These are phyloP conservation scores for Calonectria ilicicola DNA, from an alignment of 2,329 filamentous ascomycete species.

Conservation along the genomic window DNA sequence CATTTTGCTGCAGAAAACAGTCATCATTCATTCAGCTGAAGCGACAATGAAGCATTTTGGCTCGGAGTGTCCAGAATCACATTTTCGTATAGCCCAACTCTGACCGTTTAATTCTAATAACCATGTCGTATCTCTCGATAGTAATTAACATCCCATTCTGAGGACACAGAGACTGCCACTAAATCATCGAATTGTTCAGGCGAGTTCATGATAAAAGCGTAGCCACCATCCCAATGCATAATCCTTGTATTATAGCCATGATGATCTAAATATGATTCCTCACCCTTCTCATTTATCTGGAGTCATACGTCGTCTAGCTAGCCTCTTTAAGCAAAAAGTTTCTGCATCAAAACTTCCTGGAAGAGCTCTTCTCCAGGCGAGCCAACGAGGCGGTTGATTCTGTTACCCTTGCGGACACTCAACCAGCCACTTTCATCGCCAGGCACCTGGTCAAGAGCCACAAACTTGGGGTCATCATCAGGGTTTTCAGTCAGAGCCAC, in stretches of 20 bases:
- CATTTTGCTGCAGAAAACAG: neutral
- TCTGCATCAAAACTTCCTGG: slow-evolving; percentile 73
- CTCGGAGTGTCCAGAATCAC: neutral
- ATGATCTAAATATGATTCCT: neutral
- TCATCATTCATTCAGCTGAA: neutral
- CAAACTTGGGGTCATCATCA: slow-evolving; percentile 53
- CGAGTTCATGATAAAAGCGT: neutral
- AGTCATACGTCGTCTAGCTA: neutral
- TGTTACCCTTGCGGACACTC: slow-evolving; percentile 79
- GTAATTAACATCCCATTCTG: neutral
- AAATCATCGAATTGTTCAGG: neutral
- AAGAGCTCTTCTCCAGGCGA: slow-evolving; percentile 78
- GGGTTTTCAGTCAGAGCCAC: slow-evolving; percentile 56
- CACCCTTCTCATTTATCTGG: neutral
- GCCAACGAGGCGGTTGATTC: slow-evolving; percentile 78
- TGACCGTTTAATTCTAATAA: neutral
- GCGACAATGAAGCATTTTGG: neutral
- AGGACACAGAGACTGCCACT: neutral
- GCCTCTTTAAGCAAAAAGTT: slow-evolving; percentile 65
- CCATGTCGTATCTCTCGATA: neutral
- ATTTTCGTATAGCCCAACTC: neutral
- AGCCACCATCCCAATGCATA: neutral
- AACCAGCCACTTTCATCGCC: slow-evolving; percentile 85
- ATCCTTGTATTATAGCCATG: too few species aligned
- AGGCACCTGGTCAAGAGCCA: slow-evolving; percentile 63